Base-by-base conservation (phyloP, 2,329 filamentous ascomycete genomes). In the Salinomyces thailandicus region DNA sequence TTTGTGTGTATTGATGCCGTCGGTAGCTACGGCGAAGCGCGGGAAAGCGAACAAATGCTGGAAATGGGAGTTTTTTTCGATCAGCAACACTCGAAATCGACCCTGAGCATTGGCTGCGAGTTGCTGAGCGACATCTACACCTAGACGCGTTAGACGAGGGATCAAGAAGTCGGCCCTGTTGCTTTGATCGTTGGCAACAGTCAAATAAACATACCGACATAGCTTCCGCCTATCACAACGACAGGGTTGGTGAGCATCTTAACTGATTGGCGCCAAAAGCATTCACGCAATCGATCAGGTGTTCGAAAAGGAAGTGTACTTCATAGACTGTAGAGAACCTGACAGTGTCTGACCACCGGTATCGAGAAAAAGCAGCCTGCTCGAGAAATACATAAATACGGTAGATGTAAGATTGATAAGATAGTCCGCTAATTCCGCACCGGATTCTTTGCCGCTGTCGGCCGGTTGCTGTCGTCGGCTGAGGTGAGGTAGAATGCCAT, bases 1-100 rank as follows among this genome's bases (percentile, higher is more conserved):
- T 19, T 40, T 40, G 18, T 36, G 27, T 11, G 38, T 40, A 16
- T 37, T 22, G 15, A 40, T 34, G n/a, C n/a, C n/a, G 12, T 19
- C 16, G 2, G 28, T 32, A 5, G 28, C 29, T 5, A 37, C 38
- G 5, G 38, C 38, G 14, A 37, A 37, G 5, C 38, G 27, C 3
- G 33, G 33, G 17, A 40, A 40, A 3, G 33, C 33, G 14, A 40
- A 40, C 5, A 40, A 28, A 29, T 37, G 33, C 16, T 36, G 33
- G 14, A 40, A 36, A 14, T 40, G 33, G 7, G n/a, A 17, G 20
- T 40, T 40, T 14, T 31, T 32, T 18, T 40, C 37, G 27, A 40
- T 33, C 26, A 40, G 18, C 11, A 37, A 18, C 9, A 37, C 29
- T 26, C 35, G 20, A 15, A 37, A 37, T 4, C 29, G 35, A 14